Base-by-base conservation (phyloP, 2,329 filamentous ascomycete genomes). In the Phialocephala subalpina region DNA sequence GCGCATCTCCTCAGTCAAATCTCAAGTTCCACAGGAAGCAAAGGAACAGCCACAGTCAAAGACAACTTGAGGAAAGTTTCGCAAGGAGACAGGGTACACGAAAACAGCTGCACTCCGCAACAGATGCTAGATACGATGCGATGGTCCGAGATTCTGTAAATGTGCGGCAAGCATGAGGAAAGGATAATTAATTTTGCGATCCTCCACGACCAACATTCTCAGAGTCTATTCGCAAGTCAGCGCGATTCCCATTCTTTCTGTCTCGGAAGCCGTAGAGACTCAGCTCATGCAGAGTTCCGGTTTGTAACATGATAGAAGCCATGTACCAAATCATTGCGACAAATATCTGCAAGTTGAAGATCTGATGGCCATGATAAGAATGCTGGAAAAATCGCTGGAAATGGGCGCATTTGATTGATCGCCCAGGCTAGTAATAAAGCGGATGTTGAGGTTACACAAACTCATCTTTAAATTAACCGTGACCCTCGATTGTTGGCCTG, bases 361-460 rank as follows among this genome's bases (percentile, higher is more conserved):
- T 53, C 29, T 38, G n/a, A 7, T 59, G 47, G 45, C 20, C 40
- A 42, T 25, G 45, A 60, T 22, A 57, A 25, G 35, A 18, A 45
- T 60, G 57, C 36, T 58, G 64, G 25, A 52, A 47, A 60, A 18
- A 55, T 66, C 20, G 20, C 36, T n/a, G 49, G 49, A 20, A 57
- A 20, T 35, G 29, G 29, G 29, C 38, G 29, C n/a, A 18, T 60
- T 29, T 36, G 63, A 56, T 60, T 58, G 64, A 60, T 61, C 52
- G 45, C 53, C 57, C 25, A 55, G 49, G n/a, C 60, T 40, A 65
- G 64, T 56, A 56, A 36, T 56, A 53, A 65, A 56, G 20, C 22
- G 52, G 62, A 67, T 63, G 64, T 27, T 22, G 53, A 33, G n/a
- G 64, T 64, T 67, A 67, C 62, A 67, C 65, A 59, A 57, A 57